Conservation (phyloP, 352 stramenopile species). For the Phytophthora litchii region DNA sequence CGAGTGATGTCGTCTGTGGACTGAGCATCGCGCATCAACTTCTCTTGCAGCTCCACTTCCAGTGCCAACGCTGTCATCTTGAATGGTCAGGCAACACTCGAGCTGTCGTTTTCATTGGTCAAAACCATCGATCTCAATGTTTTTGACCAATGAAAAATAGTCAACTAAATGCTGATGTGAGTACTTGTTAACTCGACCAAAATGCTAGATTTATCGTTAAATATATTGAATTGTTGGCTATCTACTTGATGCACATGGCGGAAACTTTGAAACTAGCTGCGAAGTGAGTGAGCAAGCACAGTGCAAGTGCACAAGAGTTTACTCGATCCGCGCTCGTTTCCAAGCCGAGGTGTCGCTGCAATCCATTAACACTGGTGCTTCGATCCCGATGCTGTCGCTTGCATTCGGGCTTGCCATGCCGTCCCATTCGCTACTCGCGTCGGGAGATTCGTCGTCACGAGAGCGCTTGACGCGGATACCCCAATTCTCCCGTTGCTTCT, state of each 20-base stretch:
- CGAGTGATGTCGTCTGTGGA: slow-evolving; percentile 37
- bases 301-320: slow-evolving; percentile 8
- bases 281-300: neutral
- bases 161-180: too few relatives aligned
- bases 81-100: too few relatives aligned
- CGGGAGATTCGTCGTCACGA: slow-evolving; percentile 42
- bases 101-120: too few relatives aligned
- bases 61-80: too few relatives aligned
- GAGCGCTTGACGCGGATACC: slow-evolving; percentile 59
- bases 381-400: slow-evolving; percentile 25
- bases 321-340: slow-evolving; percentile 73
- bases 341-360: slow-evolving; percentile 43
- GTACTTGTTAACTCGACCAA: too few relatives aligned
- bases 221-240: slow-evolving; percentile 38
- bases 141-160: too few relatives aligned
- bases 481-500: slow-evolving; percentile 56
- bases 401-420: slow-evolving; percentile 28
- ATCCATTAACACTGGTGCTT: slow-evolving; percentile 47
- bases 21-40: slow-evolving; percentile 46
- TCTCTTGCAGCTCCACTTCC: slow-evolving; percentile 39
- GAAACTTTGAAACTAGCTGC: slow-evolving; percentile 18
- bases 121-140: too few relatives aligned
- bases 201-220: too few relatives aligned
- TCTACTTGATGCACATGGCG: slow-evolving; percentile 17
- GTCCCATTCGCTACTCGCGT: slow-evolving; percentile 42